phyloP scores from a whole-genome alignment of 306 rosid species.

The Quercus engelmannii region DNA sequence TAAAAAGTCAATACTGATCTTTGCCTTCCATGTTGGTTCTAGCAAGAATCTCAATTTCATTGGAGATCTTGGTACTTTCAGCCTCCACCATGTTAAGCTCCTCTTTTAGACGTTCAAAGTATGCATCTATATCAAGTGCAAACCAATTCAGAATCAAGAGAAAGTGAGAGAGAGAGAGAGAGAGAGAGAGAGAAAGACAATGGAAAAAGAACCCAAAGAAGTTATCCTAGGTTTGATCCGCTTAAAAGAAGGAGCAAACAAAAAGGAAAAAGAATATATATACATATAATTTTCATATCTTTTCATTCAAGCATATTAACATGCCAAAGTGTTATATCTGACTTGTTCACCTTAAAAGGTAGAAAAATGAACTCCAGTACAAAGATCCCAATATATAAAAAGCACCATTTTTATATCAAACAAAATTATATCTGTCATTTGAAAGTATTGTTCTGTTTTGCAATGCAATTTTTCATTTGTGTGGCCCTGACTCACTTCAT shows the following conservation, averaged over 20 bases:
- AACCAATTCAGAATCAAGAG: neutral
- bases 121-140: slow-evolving; percentile 40
- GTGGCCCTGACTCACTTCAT: neutral
- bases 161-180: fast-evolving
- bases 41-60: slow-evolving; percentile 52
- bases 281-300: neutral
- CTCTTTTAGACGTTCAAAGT: slow-evolving; percentile 47
- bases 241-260: neutral
- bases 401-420: no score
- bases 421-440: neutral
- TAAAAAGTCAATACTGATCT: neutral
- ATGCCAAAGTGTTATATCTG: neutral
- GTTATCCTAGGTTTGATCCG: neutral
- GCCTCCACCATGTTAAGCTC: slow-evolving; percentile 45
- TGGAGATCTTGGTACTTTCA: slow-evolving; percentile 35
- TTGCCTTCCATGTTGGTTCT: slow-evolving; percentile 46
- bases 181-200: neutral
- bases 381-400: neutral
- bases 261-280: neutral
- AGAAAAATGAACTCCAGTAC: neutral
- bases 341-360: neutral
- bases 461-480: neutral
- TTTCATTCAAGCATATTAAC: neutral
- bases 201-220: neutral
- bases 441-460: neutral